Conservation (phyloP, 1,284 basidiomycete genomes). For the Cutaneotrichosporon spelunceum region DNA sequence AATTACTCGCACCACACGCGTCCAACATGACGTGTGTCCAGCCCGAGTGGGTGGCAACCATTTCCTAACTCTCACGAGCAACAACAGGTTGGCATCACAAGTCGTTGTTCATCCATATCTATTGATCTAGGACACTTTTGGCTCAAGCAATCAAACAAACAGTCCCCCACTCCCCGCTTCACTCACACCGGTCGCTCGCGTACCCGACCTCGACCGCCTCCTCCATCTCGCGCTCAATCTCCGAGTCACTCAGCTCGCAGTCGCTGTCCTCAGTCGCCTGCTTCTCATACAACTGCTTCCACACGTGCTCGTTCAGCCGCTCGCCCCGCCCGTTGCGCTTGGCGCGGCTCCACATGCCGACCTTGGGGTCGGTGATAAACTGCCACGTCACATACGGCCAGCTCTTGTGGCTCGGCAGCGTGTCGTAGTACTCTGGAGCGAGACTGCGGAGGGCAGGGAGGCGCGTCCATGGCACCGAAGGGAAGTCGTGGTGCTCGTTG, state of each 20-base stretch:
- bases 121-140: not conserved
- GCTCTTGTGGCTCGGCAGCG: conserved; percentile 76
- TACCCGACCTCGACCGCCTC: conserved; percentile 28
- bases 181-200: conserved; percentile 18
- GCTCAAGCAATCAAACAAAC: not conserved
- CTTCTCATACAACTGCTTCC: conserved; percentile 27
- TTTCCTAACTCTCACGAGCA: not conserved
- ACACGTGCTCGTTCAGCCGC: conserved; percentile 40
- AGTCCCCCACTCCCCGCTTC: not conserved
- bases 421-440: conserved; percentile 91
- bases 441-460: conserved; percentile 75
- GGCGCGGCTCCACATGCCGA: conserved; percentile 62
- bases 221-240: conserved; percentile 25
- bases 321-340: conserved; percentile 50
- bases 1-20: not conserved
- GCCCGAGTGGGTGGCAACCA: not conserved
- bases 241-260: conserved; percentile 15
- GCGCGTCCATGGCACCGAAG: conserved; percentile 92
- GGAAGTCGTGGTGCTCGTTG: conserved; percentile 99
- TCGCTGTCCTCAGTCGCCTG: conserved; percentile 11
- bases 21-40: not conserved
- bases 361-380: conserved; percentile 84
- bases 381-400: conserved; percentile 94
- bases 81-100: no score
- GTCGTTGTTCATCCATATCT: not conserved